Evolutionary conservation across 164 flowering plant genomes (phyloP).

Genomic region (Magnolia sinica): DNA sequence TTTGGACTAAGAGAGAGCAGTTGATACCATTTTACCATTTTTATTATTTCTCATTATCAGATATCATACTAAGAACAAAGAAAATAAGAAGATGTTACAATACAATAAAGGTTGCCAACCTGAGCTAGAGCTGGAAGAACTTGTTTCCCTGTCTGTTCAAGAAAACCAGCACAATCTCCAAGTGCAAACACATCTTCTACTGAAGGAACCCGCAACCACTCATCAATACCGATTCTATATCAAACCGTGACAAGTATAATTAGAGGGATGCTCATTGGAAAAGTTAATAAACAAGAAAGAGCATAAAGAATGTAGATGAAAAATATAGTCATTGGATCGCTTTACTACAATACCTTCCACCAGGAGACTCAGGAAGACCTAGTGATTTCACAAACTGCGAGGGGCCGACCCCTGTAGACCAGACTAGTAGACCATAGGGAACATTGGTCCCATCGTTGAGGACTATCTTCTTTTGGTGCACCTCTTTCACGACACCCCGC

Average conservation of each 20-base stretch:
- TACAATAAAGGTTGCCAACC: constrained; percentile 28
- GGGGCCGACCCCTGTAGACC: constrained; percentile 95
- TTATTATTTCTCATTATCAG: too few relatives aligned
- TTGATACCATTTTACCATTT: too few relatives aligned
- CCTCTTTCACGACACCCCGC: constrained; percentile 80
- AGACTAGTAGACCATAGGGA: constrained; percentile 80
- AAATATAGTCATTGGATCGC: background rate
- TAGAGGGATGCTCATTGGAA: background rate
- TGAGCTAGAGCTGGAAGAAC: constrained; percentile 95
- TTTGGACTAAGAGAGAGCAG: too few relatives aligned
- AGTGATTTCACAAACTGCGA: constrained; percentile 72
- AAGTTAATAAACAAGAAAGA: too few relatives aligned
- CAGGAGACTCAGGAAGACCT: constrained; percentile 60
- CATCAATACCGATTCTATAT: constrained; percentile 79
- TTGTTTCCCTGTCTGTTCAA: constrained; percentile 63
- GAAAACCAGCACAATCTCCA: constrained; percentile 93
- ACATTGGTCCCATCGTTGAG: constrained; percentile 78
- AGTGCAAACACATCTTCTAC: constrained; percentile 86
- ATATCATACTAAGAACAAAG: background rate
- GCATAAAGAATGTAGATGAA: background rate
- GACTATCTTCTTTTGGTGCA: constrained; percentile 55
- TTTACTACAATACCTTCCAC: constrained; percentile 57
- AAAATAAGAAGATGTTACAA: background rate
- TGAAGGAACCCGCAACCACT: constrained; percentile 79
- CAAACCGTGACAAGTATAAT: background rate